Base-by-base conservation (phyloP, 768 basidiomycete species). In the Tulasnella sp. region DNA sequence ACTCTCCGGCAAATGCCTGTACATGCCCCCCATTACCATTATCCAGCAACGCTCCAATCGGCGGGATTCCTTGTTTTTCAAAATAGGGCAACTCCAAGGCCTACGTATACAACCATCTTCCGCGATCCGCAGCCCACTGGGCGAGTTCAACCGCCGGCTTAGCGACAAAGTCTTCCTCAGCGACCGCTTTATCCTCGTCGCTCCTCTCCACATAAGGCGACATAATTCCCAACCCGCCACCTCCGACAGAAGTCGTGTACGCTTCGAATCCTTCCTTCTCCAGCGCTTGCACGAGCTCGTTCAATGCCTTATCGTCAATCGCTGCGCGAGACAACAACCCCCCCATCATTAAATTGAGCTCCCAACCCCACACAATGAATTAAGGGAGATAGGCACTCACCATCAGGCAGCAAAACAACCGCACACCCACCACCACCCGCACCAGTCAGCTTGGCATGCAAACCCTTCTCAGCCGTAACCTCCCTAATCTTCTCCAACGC, bases 381-480 rank as follows among this genome's bases (percentile, higher is more conserved):
- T 42, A 36, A 62, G 24, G 48, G 16, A 42, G 42, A 42, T 2
- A n/a, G n/a, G 1, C 9, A 86, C 92, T 82, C 82, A 97, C 97
- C 90, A 86, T 98, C 96, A 75, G 98, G 98, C 75, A 99, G 89
- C 46, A 99, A 89, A 18, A 97, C 97, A 40, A 99, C 95, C 6
- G 96, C 92, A 84, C 98, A 99, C n/a, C 98, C 98, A 36, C 98
- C 98, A 56, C 98, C 98, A 40, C 98, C 98, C 10, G 98, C 97
- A 58, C 98, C 98, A 9, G 98, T 99, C 79, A 99, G 86, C 87
- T 98, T 98, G n/a, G 96, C 96, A 83, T 91, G 91, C 73, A 99
- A 87, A 14, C 86, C 86, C 86, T 92, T 93, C 81, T 87, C 83
- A 14, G 88, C 87, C 0, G 96, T 94, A 82, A 89, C 91, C n/a